Conservation (phyloP, 352 stramenopile species). For the Saprolegnia diclina region DNA sequence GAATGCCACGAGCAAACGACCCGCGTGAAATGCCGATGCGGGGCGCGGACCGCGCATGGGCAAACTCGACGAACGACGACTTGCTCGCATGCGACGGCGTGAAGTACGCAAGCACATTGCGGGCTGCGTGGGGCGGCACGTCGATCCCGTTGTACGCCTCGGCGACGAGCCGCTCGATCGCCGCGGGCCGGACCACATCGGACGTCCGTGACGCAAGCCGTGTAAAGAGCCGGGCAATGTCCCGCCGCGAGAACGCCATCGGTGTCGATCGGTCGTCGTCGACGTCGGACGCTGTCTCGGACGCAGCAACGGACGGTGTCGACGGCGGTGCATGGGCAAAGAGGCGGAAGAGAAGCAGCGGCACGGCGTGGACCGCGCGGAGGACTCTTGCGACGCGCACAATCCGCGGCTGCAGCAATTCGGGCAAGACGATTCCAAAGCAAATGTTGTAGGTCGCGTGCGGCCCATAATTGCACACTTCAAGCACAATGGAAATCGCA, state of each 20-base stretch:
- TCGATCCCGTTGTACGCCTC: slow-evolving; percentile 20
- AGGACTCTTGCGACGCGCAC: slow-evolving; percentile 1
- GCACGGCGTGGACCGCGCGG: background rate
- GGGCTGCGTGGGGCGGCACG: background rate
- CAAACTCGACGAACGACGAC: background rate
- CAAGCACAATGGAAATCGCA: background rate
- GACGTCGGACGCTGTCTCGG: background rate
- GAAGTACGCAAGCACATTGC: slow-evolving; percentile 19
- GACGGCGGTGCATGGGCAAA: too few relatives aligned
- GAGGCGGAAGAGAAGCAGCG: background rate
- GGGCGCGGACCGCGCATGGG: background rate
- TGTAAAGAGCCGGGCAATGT: slow-evolving; percentile 14
- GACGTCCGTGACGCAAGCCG: background rate
- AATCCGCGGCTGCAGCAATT: slow-evolving; percentile 9
- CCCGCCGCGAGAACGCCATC: background rate
- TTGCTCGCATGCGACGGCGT: background rate
- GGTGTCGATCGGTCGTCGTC: background rate
- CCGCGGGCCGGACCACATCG: background rate
- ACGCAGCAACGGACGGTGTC: too few relatives aligned
- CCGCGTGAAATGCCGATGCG: background rate
- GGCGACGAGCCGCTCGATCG: background rate
- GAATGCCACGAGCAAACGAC: slow-evolving; percentile 20
- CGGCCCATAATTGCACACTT: background rate
- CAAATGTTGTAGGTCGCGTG: background rate
- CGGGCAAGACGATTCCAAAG: background rate